Evolutionary conservation across 1,284 basidiomycete species (phyloP), one percentile per base, ranked within the genome.

Genomic region (Moniliella sp.): DNA sequence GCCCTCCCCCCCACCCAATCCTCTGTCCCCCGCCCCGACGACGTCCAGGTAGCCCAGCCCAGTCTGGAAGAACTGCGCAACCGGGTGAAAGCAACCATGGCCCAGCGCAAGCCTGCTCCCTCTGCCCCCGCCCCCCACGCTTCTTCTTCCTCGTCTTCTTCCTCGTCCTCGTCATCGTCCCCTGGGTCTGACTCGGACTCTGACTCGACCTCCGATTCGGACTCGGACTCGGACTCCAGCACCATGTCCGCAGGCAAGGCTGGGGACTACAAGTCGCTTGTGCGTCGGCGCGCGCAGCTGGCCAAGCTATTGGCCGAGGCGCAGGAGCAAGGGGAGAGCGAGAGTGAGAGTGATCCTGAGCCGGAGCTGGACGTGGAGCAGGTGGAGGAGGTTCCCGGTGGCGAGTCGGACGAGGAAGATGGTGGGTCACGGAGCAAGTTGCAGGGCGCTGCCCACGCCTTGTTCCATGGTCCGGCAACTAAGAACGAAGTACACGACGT

Each of bases 401-500:
- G 33, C n/a, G 43, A 42, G 9, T 35, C 40, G n/a, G 46, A 50
- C 4, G 46, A 46, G 4, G 46, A 45, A n/a, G 39, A 37, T 3
- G 37, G 25, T 3, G 43, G 31, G 5, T 40, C 31, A 2, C 25
- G 31, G 2, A 25, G 8, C 7, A 11, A 18, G 7, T 15, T 21
- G 4, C 9, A 5, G 3, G 28, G 32, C n/a, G 27, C 31, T 1
- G 34, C 28, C 17, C 14, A 25, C 8, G n/a, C 7, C 7, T 7
- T 7, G 8, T 7, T 7, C 21, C n/a, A 23, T 23, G 37, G 39
- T 10, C 50, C 45, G 5, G 32, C 32, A n/a, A 57, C 53, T 1
- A 51, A 48, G 33, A 43, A 57, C 37, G 53, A 57, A 31, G 33
- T 50, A 11, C n/a, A 57, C 37, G 53, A 57, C 31, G 33, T 50